Base-by-base conservation (phyloP, 345 rosid genomes). In the Salix suchowensis region DNA sequence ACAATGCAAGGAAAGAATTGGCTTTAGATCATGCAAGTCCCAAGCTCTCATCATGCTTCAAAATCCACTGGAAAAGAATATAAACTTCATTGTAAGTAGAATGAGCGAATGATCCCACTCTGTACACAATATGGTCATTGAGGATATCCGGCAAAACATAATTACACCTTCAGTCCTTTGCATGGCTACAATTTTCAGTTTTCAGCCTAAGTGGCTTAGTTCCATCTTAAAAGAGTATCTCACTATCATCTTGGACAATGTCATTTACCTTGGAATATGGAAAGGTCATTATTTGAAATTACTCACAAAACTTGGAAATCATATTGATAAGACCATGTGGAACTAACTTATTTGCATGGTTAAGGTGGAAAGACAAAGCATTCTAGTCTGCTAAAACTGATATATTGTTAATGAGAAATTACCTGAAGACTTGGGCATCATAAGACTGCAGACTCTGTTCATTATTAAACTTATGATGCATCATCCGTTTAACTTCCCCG, bases 371-470 rank as follows among this genome's bases (percentile, higher is more conserved):
- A 60, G 19, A 19, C 10, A 50, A 18, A 39, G 48, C 42, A n/a
- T 28, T 42, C 46, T 32, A 5, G 4, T 16, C 30, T 21, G 11
- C 28, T 18, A 13, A 71, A 72, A 65, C 18, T 23, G 12, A 68
- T 16, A 77, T 24, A 60, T 36, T 23, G 23, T 69, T 32, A 60
- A 18, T 48, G 68, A 73, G 68, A 19, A 72, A 71, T 70, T 75
- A 89, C 92, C 90, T 89, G 70, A 81, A 72, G 40, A 82, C 76
- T 34, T 85, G 90, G 74, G 77, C 68, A 78, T 87, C 88, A 58
- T 66, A 78, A 54, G 84, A 61, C 40, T 73, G 88, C 79, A 80
- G 68, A 77, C 86, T 76, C 11, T 82, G 69, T 52, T 86, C 90
- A 77, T 65, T 84, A 64, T 74, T 82, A 65, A 83, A 66, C 74